Evolutionary conservation across 176 grass and related monocot species (phyloP).

Genomic region (Musa schizocarpa): DNA sequence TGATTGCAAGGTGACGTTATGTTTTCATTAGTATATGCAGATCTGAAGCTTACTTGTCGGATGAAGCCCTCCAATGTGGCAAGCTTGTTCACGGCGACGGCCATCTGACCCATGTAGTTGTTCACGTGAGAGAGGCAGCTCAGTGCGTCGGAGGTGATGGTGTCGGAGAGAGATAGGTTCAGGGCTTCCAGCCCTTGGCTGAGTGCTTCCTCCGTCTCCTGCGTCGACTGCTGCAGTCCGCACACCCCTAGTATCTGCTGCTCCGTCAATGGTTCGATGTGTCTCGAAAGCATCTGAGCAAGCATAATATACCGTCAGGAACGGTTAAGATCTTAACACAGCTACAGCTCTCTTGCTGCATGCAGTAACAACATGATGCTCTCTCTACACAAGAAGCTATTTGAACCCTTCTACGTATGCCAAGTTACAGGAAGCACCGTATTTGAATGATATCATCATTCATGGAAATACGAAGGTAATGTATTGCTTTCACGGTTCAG

Average conservation of each 20-base stretch:
- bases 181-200: conserved; percentile 31
- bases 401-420: no score
- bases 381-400: no score
- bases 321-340: no score
- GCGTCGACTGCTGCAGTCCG: conserved; percentile 45
- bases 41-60: conserved; percentile 34
- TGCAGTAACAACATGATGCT: no score
- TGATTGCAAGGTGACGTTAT: no score
- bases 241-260: conserved; percentile 53
- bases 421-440: no score
- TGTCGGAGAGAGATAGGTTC: conserved; percentile 42
- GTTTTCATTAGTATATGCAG: no score
- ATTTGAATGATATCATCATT: no score
- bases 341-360: no score
- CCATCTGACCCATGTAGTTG: conserved; percentile 44
- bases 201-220: conserved; percentile 49
- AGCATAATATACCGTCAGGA: background rate
- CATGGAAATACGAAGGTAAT: no score
- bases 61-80: conserved; percentile 41
- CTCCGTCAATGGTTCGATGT: conserved; percentile 46
- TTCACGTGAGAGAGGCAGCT: background rate
- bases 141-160: conserved; percentile 31
- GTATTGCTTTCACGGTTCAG: no score
- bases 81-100: conserved; percentile 47
- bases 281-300: conserved; percentile 22